phyloP scores from a whole-genome alignment of 768 basidiomycete species.

The Fomitopsis serialis region DNA sequence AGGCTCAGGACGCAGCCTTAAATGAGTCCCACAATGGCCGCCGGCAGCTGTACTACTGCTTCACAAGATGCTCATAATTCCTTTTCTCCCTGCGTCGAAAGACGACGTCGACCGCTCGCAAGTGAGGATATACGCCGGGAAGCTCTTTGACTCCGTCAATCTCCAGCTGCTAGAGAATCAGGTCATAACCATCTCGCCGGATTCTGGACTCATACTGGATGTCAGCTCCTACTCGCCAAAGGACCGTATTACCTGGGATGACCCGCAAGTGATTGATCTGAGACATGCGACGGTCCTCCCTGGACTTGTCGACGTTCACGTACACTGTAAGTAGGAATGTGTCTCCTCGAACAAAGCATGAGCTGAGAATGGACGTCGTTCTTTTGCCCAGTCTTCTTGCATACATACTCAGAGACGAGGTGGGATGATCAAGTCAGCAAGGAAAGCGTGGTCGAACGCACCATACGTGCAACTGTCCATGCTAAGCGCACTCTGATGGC shows the following conservation, averaged over 20 bases:
- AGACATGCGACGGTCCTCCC: conserved; percentile 44
- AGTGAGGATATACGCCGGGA: conserved; percentile 36
- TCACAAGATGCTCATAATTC: too few relatives aligned
- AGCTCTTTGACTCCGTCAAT: conserved; percentile 44
- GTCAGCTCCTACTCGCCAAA: conserved; percentile 23
- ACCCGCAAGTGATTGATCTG: conserved; percentile 37
- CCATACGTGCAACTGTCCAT: conserved; percentile 55
- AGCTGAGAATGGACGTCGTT: too few relatives aligned
- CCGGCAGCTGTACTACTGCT: too few relatives aligned
- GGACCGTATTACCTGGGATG: conserved; percentile 8
- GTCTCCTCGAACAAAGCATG: too few relatives aligned
- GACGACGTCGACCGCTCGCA: neutral
- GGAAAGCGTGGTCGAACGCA: conserved; percentile 53
- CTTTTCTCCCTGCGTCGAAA: too few relatives aligned
- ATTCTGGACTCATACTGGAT: conserved; percentile 43
- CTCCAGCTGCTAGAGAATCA: conserved; percentile 37
- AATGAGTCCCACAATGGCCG: too few relatives aligned
- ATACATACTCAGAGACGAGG: conserved; percentile 51
- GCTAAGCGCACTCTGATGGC: conserved; percentile 53
- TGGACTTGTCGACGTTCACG: conserved; percentile 30
- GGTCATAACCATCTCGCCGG: conserved; percentile 41
- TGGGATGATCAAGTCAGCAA: conserved; percentile 61
- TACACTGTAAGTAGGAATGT: conserved; percentile 3
- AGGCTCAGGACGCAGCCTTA: too few relatives aligned
- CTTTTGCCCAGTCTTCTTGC: conserved; percentile 45